These are phyloP conservation scores for Cyclotella choctawhatcheeana DNA, from an alignment of 108 stramenopile species.

Conservation along the genomic window DNA sequence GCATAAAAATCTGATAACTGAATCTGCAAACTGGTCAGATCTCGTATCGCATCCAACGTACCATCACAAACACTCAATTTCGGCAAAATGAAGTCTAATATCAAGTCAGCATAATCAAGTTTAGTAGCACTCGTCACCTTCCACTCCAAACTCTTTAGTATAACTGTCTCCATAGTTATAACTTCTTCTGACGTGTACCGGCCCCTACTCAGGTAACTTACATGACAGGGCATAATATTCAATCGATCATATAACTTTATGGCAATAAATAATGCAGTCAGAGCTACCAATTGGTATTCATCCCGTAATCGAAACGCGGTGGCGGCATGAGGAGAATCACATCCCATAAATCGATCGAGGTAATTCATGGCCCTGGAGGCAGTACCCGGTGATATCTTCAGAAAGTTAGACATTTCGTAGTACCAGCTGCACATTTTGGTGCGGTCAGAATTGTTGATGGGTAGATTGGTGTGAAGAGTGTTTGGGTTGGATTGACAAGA, in stretches of 20 bases:
- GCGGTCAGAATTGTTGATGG: slow-evolving; percentile 35
- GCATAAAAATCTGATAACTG: slow-evolving; percentile 48
- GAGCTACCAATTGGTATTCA: slow-evolving; percentile 46
- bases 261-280: slow-evolving; percentile 42
- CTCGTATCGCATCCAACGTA: slow-evolving; percentile 6
- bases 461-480: background rate
- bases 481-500: slow-evolving; percentile 1
- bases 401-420: slow-evolving; percentile 53
- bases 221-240: slow-evolving; percentile 44
- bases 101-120: slow-evolving; percentile 36
- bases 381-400: slow-evolving; percentile 37
- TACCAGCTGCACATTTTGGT: slow-evolving; percentile 55
- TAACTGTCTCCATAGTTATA: slow-evolving; percentile 35
- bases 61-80: background rate
- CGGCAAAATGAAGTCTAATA: slow-evolving; percentile 30
- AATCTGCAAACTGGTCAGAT: slow-evolving; percentile 42
- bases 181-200: slow-evolving; percentile 40
- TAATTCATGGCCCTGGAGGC: slow-evolving; percentile 43
- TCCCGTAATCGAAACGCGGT: slow-evolving; percentile 12
- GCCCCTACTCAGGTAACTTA: slow-evolving; percentile 46
- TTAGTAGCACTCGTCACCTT: slow-evolving; percentile 35
- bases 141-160: slow-evolving; percentile 42
- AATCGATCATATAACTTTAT: slow-evolving; percentile 49
- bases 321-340: slow-evolving; percentile 6
- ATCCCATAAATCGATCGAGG: slow-evolving; percentile 51